These are phyloP conservation scores for Schwanniomyces polymorphus DNA, from an alignment of 805 yeast genomes.

Conservation along the genomic window DNA sequence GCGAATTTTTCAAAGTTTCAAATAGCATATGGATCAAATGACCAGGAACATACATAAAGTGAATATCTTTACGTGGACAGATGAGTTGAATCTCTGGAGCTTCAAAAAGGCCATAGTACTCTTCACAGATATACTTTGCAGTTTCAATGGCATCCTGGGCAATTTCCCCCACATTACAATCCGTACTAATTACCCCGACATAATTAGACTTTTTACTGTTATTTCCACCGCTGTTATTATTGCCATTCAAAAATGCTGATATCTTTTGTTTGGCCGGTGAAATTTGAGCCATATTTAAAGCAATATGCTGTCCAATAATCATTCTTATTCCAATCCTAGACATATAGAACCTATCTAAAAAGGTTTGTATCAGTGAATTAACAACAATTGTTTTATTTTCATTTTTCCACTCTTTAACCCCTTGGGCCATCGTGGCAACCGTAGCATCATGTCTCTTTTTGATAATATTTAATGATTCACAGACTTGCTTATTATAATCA, in stretches of 20 bases:
- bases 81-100: constrained; percentile 82
- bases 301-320: constrained; percentile 93
- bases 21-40: constrained; percentile 89
- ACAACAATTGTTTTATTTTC: constrained; percentile 48
- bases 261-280: constrained; percentile 40
- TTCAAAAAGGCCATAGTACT: constrained; percentile 82
- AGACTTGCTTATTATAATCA: constrained; percentile 67
- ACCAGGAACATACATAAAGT: constrained; percentile 91
- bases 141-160: constrained; percentile 89
- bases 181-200: constrained; percentile 86
- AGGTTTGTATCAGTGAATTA: constrained; percentile 73
- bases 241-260: constrained; percentile 35
- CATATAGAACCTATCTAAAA: constrained; percentile 85
- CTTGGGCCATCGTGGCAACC: constrained; percentile 88
- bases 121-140: constrained; percentile 88
- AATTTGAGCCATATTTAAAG: constrained; percentile 67
- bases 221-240: constrained; percentile 7
- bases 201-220: constrained; percentile 48
- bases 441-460: constrained; percentile 90
- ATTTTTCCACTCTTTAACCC: constrained; percentile 87
- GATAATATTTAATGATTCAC: constrained; percentile 65
- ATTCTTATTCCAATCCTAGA: constrained; percentile 89
- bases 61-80: constrained; percentile 68
- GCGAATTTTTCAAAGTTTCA: constrained; percentile 82
- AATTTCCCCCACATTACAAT: constrained; percentile 79